A percentile compares a stretch with the other conserved stretches of the same genome.
phyloP scores from a whole-genome alignment of 1,284 basidiomycete species.

The Leccinum olivaceoglutinosum region DNA sequence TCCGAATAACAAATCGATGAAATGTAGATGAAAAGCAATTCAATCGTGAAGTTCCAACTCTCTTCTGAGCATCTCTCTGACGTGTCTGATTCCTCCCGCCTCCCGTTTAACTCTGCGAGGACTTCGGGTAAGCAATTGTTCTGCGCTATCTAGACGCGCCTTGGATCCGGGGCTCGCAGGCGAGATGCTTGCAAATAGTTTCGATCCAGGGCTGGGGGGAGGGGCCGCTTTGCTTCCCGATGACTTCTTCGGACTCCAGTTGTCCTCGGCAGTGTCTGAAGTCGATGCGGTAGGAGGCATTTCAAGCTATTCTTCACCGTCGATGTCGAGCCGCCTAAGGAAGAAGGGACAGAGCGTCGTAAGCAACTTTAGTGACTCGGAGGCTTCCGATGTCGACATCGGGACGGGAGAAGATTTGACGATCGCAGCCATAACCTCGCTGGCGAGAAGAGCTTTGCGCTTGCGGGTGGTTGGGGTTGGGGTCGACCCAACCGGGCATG shows the following conservation, averaged over 20 bases:
- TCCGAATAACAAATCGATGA: slow-evolving; percentile 19
- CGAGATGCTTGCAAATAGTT: slow-evolving; percentile 15
- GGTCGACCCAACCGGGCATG: slow-evolving; percentile 45
- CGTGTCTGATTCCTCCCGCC: slow-evolving; percentile 65
- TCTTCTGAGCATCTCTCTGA: slow-evolving; percentile 70
- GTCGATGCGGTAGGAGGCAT: slow-evolving; percentile 53
- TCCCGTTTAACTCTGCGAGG: slow-evolving; percentile 64
- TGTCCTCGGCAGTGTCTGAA: slow-evolving; percentile 19
- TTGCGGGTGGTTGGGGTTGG: slow-evolving; percentile 54
- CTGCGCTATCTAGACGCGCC: slow-evolving; percentile 45
- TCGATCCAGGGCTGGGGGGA: slow-evolving; percentile 33
- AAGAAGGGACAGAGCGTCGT: slow-evolving; percentile 73
- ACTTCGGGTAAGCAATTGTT: slow-evolving; percentile 59
- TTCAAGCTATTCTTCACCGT: slow-evolving; percentile 73
- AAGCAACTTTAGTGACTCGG: slow-evolving; percentile 64
- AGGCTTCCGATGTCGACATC: slow-evolving; percentile 68
- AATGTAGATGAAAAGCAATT: slow-evolving; percentile 28
- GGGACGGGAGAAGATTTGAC: slow-evolving; percentile 76
- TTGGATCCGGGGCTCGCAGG: slow-evolving; percentile 34
- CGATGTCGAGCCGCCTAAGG: slow-evolving; percentile 55
- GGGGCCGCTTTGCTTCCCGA: slow-evolving; percentile 20
- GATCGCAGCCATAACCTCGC: slow-evolving; percentile 60
- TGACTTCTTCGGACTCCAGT: slow-evolving; percentile 33
- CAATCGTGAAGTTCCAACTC: slow-evolving; percentile 63
- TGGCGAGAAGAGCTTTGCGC: slow-evolving; percentile 57